Evolutionary conservation across 2,329 filamentous ascomycete species (phyloP).

Genomic region (Exophiala oligosperma): DNA sequence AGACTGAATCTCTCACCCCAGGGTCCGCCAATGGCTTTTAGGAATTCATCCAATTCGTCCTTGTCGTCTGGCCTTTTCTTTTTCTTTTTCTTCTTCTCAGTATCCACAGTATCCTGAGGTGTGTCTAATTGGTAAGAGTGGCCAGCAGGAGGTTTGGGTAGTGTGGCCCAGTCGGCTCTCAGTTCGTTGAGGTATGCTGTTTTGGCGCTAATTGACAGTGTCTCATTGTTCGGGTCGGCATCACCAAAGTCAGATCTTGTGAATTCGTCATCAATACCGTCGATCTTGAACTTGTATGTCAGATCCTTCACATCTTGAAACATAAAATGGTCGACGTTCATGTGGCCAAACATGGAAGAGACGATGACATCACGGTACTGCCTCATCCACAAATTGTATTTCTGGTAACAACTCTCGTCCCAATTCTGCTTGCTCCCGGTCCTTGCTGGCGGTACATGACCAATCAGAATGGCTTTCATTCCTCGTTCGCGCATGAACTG

Average conservation of each 20-base stretch:
- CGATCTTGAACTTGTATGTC: constrained; percentile 40
- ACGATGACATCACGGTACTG: constrained; percentile 90
- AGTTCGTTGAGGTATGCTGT: constrained; percentile 78
- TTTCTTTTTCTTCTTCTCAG: constrained; percentile 31
- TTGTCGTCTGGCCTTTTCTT: constrained; percentile 47
- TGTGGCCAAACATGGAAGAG: constrained; percentile 81
- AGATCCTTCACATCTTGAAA: constrained; percentile 82
- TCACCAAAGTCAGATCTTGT: constrained; percentile 18
- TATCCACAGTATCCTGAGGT: not conserved
- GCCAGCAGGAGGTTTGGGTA: constrained; percentile 59
- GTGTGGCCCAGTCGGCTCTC: constrained; percentile 71
- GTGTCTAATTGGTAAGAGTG: constrained; percentile 18
- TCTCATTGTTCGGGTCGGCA: constrained; percentile 35
- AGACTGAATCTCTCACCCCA: constrained; percentile 85
- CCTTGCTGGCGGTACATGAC: constrained; percentile 88
- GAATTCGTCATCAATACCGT: constrained; percentile 48
- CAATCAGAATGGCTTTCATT: constrained; percentile 92
- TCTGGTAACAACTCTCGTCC: constrained; percentile 98
- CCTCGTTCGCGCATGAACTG: constrained; percentile 76
- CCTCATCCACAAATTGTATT: constrained; percentile 85
- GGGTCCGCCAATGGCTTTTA: constrained; percentile 71
- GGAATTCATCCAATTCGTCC: constrained; percentile 54
- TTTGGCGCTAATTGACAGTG: constrained; percentile 67
- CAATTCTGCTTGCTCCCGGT: constrained; percentile 82
- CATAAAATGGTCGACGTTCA: constrained; percentile 98